These are phyloP conservation scores for Middelhovenomyces tepae DNA, from an alignment of 805 yeast genomes.

Conservation along the genomic window DNA sequence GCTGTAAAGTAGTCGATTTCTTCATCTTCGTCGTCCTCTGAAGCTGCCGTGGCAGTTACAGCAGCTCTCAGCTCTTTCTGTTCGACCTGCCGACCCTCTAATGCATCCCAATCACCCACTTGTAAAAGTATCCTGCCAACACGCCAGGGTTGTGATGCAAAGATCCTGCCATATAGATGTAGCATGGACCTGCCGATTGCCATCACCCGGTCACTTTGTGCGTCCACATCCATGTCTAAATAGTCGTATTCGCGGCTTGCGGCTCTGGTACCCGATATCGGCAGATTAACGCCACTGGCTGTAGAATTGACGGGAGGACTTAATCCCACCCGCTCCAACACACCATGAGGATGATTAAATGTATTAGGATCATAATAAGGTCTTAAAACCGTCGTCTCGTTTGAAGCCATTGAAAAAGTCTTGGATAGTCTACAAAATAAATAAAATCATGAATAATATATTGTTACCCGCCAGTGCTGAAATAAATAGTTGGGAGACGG, in stretches of 20 bases:
- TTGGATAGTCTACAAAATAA: constrained; percentile 1
- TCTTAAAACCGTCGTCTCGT: constrained; percentile 32
- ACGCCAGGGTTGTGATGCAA: constrained; percentile 83
- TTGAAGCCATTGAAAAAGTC: constrained; percentile 5
- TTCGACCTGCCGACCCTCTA: constrained; percentile 3
- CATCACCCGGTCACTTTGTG: constrained; percentile 10
- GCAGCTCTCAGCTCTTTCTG: constrained; percentile 7
- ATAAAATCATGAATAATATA: constrained; percentile 4
- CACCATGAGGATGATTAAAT: constrained; percentile 33
- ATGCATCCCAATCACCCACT: constrained; percentile 45
- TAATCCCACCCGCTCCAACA: constrained; percentile 3
- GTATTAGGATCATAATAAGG: constrained; percentile 66
- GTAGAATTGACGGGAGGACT: constrained; percentile 15
- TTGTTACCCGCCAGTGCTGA: constrained; percentile 5
- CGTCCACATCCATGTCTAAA: constrained; percentile 17
- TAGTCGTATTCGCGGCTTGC: constrained; percentile 19
- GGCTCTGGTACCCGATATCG: constrained; percentile 8
- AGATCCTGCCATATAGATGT: constrained; percentile 58
- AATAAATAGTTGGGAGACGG: background rate
- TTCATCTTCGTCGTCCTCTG: constrained; percentile 19
- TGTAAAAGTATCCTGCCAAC: constrained; percentile 71
- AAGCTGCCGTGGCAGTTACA: constrained; percentile 10
- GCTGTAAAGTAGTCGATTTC: constrained; percentile 32
- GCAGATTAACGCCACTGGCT: constrained; percentile 9
- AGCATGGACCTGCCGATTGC: constrained; percentile 50